Percentiles rank a stretch among this genome's conserved stretches.
Conservation (phyloP, 176 grass and related monocot species). For the Triticum monococcum region DNA sequence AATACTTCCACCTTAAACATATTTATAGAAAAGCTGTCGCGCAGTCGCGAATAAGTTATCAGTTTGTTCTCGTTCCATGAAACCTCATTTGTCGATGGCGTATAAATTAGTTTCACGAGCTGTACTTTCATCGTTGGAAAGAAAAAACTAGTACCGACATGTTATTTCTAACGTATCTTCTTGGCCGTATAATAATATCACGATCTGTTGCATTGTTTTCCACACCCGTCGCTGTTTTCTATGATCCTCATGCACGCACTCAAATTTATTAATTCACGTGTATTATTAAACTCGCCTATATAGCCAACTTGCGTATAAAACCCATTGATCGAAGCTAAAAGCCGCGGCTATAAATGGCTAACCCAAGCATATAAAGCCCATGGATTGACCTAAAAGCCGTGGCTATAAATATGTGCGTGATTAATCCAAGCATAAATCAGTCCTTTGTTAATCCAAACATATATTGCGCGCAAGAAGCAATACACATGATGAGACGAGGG, state of each 20-base stretch:
- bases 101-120: rapidly evolving
- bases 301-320: not conserved
- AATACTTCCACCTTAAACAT: not conserved
- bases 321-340: not conserved
- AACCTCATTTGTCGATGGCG: not conserved
- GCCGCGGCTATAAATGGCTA: not conserved
- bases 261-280: not conserved
- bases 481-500: not conserved
- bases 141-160: not conserved
- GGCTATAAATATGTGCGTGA: not conserved
- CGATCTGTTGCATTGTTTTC: rapidly evolving
- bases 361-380: too few species aligned
- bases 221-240: rapidly evolving
- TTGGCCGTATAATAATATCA: not conserved
- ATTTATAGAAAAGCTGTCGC: not conserved
- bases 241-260: not conserved
- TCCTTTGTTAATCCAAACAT: too few species aligned
- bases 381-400: too few species aligned
- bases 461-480: conserved; percentile 22
- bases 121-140: not conserved
- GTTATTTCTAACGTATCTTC: not conserved
- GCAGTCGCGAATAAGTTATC: not conserved
- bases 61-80: conserved; percentile 4
- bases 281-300: not conserved
- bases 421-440: not conserved